A percentile compares a stretch with the other conserved stretches of the same genome.
phyloP scores from a whole-genome alignment of 192 early-diverging fungal genomes.

The Chytriomyces sp. region DNA sequence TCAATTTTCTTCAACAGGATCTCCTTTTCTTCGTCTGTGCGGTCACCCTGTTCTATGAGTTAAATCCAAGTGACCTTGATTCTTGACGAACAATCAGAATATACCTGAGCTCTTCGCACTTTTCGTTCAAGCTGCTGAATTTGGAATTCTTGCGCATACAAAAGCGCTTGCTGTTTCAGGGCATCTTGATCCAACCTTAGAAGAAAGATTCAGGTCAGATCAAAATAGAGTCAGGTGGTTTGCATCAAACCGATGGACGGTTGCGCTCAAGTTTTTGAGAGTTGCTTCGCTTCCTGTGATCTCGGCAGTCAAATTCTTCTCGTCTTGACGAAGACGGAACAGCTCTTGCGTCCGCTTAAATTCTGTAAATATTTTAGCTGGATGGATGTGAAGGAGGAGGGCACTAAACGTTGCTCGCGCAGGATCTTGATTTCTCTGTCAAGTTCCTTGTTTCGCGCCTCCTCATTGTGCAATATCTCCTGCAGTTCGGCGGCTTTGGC shows the following conservation, averaged over 20 bases:
- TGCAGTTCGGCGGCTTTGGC: constrained; percentile 54
- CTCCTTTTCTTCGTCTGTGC: constrained; percentile 67
- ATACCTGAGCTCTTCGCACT: constrained; percentile 53
- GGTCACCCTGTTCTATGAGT: constrained; percentile 44
- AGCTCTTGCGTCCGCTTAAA: constrained; percentile 60
- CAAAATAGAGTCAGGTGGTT: background rate
- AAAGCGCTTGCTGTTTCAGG: constrained; percentile 56
- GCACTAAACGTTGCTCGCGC: constrained; percentile 48
- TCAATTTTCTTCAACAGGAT: constrained; percentile 50
- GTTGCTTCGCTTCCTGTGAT: constrained; percentile 58
- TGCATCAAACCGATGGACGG: constrained; percentile 46
- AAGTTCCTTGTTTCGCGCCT: constrained; percentile 49
- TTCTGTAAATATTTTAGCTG: constrained; percentile 33
- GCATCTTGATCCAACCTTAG: constrained; percentile 61
- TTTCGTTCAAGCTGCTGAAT: constrained; percentile 68
- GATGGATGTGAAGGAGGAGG: background rate
- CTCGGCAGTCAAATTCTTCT: constrained; percentile 56
- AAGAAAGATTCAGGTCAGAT: background rate
- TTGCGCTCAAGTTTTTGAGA: constrained; percentile 47
- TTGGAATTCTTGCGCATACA: constrained; percentile 62
- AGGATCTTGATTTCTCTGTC: constrained; percentile 58
- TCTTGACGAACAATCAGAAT: background rate
- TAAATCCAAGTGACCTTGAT: background rate
- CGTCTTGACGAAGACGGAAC: constrained; percentile 57
- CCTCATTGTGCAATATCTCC: constrained; percentile 56